Conservation (phyloP, 768 basidiomycete species). For the Trametes villosa region DNA sequence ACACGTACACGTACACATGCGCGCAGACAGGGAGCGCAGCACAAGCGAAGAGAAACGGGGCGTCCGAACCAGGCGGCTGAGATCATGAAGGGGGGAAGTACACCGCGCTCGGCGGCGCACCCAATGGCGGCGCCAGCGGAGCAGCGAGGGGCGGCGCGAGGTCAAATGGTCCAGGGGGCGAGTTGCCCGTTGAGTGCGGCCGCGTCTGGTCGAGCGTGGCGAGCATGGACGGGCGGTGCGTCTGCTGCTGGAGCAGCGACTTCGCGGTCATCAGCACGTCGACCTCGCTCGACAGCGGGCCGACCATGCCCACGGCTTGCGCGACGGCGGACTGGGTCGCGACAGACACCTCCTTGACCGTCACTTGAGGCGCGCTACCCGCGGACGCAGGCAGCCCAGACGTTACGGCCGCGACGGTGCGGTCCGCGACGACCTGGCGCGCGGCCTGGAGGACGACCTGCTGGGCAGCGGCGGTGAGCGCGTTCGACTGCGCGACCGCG, state of each 20-base stretch:
- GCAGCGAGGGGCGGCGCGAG: slow-evolving; percentile 10
- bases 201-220: slow-evolving; percentile 36
- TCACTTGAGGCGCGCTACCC: slow-evolving; percentile 43
- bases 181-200: slow-evolving; percentile 41
- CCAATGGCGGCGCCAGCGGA: background rate
- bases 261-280: slow-evolving; percentile 79
- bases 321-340: slow-evolving; percentile 81
- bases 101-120: slow-evolving; percentile 9
- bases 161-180: slow-evolving; percentile 22
- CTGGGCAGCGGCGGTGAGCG: slow-evolving; percentile 75
- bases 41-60: background rate
- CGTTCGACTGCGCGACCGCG: slow-evolving; percentile 50
- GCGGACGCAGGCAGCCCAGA: slow-evolving; percentile 42
- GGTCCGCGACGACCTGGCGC: slow-evolving; percentile 58
- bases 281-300: slow-evolving; percentile 74
- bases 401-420: slow-evolving; percentile 48
- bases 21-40: background rate
- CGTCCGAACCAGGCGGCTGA: background rate
- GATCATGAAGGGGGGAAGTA: slow-evolving; percentile 24
- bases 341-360: slow-evolving; percentile 60
- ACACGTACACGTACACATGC: slow-evolving; percentile 5
- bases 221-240: slow-evolving; percentile 31
- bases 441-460: slow-evolving; percentile 83
- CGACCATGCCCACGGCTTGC: slow-evolving; percentile 77
- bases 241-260: slow-evolving; percentile 53